Conservation (phyloP, 768 basidiomycete genomes). For the Hypsizygus marmoreus region DNA sequence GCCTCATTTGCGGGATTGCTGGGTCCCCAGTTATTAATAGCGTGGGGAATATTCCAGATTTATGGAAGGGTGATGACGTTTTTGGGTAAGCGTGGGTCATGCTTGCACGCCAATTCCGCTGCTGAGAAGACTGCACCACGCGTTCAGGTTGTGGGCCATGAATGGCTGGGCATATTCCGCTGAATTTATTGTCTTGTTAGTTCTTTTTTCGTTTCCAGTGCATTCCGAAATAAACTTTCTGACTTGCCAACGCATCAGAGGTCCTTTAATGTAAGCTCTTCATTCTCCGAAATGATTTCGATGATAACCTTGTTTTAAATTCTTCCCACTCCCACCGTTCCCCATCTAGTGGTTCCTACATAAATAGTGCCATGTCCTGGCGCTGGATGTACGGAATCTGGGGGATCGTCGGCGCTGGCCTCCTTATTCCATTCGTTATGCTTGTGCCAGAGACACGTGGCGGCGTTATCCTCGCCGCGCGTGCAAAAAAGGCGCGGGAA, state of each 20-base stretch:
- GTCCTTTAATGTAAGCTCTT: constrained; percentile 15
- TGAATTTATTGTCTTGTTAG: constrained; percentile 18
- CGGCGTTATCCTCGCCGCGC: constrained; percentile 19
- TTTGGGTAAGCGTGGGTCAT: constrained; percentile 9
- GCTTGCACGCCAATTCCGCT: background rate
- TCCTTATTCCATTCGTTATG: constrained; percentile 18
- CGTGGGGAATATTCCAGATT: constrained; percentile 22
- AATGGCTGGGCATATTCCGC: constrained; percentile 24
- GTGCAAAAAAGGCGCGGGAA: constrained; percentile 16
- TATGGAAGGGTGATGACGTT: constrained; percentile 21
- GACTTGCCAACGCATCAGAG: constrained; percentile 2
- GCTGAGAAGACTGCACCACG: background rate
- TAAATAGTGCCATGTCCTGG: constrained; percentile 21
- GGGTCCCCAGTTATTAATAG: constrained; percentile 20
- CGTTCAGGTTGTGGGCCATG: constrained; percentile 22
- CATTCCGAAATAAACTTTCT: background rate
- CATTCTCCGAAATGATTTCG: background rate
- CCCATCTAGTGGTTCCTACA: constrained; percentile 16
- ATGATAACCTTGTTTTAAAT: background rate
- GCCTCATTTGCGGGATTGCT: constrained; percentile 18
- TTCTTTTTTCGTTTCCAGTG: background rate
- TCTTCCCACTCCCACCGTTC: background rate
- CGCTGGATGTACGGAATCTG: constrained; percentile 25
- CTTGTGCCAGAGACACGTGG: constrained; percentile 23
- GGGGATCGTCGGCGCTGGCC: constrained; percentile 19